Conservation (phyloP, 352 stramenopile genomes). For the Sclerospora graminicola region DNA sequence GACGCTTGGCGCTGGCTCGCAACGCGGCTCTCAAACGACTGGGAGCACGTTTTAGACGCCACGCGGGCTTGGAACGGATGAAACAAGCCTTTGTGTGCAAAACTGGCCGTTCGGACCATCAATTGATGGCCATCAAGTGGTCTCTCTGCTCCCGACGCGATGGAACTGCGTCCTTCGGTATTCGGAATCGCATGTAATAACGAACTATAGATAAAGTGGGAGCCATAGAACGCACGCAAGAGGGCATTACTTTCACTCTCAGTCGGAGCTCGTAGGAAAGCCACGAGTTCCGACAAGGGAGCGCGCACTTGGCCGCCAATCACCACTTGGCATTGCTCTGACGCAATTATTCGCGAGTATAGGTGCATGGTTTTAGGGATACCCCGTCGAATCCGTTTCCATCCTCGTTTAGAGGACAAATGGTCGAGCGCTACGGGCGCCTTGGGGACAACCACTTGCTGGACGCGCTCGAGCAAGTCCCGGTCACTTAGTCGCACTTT, state of each 20-base stretch:
- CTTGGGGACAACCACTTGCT: conserved; percentile 13
- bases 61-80: conserved; percentile 5
- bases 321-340: conserved; percentile 16
- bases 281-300: conserved; percentile 8
- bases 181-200: conserved; percentile 15
- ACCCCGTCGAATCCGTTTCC: conserved; percentile 14
- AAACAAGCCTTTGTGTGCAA: conserved; percentile 10
- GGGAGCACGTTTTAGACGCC: too few species aligned
- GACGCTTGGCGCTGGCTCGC: neutral
- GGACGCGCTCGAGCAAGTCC: conserved; percentile 19
- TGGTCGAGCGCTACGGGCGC: conserved; percentile 5
- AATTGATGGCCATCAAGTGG: conserved; percentile 11
- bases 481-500: conserved; percentile 18
- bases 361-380: conserved; percentile 9
- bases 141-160: too few species aligned
- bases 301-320: conserved; percentile 14
- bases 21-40: too few species aligned
- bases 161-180: too few species aligned
- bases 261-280: conserved; percentile 15
- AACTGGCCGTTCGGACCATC: conserved; percentile 24
- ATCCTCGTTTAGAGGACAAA: conserved; percentile 12
- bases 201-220: conserved; percentile 30
- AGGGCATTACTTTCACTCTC: conserved; percentile 31
- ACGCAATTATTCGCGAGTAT: conserved; percentile 5
- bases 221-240: conserved; percentile 16